phyloP scores from a whole-genome alignment of 192 early-diverging fungal genomes.

The Coemansia sp. region DNA sequence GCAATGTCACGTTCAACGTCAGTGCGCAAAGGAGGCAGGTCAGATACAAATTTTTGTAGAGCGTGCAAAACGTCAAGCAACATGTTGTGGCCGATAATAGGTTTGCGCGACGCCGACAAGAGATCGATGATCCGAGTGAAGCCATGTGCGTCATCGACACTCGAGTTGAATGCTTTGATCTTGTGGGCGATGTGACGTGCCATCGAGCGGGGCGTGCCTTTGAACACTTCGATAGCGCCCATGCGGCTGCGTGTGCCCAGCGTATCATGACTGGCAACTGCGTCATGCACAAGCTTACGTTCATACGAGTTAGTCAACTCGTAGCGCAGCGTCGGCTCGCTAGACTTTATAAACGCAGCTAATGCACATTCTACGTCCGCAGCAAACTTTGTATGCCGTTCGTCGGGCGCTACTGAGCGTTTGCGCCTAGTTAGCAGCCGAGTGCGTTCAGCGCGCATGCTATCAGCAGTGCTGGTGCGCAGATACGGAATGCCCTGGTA shows the following conservation, averaged over 20 bases:
- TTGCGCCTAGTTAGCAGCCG: constrained; percentile 25
- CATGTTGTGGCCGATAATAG: constrained; percentile 88
- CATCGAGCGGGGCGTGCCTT: constrained; percentile 41
- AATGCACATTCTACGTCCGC: constrained; percentile 21
- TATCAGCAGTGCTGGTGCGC: constrained; percentile 21
- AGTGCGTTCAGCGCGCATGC: constrained; percentile 20
- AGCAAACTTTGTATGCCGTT: constrained; percentile 17
- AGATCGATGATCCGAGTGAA: constrained; percentile 81
- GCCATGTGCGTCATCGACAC: constrained; percentile 58
- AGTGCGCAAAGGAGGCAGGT: constrained; percentile 63
- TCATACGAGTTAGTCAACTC: constrained; percentile 62
- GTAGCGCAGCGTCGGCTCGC: constrained; percentile 12
- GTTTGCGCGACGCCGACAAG: constrained; percentile 66
- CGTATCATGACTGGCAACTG: constrained; percentile 56
- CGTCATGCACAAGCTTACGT: constrained; percentile 75
- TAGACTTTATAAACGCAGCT: constrained; percentile 15
- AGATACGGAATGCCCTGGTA: constrained; percentile 72
- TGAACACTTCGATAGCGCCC: constrained; percentile 46
- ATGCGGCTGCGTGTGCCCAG: constrained; percentile 38
- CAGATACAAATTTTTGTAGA: constrained; percentile 69
- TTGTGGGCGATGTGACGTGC: constrained; percentile 18
- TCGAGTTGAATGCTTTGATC: constrained; percentile 33
- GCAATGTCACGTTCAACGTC: constrained; percentile 68
- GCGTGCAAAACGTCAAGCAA: constrained; percentile 84
- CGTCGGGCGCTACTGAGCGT: constrained; percentile 16